Conservation (phyloP, 1,284 basidiomycete species). For the Trametes pubescens region DNA sequence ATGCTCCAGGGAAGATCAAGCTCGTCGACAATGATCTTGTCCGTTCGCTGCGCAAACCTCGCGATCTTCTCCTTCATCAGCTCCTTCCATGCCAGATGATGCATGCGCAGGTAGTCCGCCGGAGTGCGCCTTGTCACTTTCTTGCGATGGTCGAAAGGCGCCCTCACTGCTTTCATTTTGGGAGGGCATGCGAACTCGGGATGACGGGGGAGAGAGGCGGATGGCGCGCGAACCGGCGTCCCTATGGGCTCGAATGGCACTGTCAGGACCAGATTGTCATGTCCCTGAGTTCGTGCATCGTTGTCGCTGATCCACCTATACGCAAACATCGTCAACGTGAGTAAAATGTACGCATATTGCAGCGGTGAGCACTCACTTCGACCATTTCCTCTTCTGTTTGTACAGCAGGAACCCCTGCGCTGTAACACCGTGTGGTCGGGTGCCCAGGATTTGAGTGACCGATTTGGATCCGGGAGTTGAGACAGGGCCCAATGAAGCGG, state of each 20-base stretch:
- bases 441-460: no score
- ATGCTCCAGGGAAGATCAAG: background rate
- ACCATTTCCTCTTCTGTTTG: no score
- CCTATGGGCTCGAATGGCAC: background rate
- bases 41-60: background rate
- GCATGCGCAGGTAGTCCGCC: background rate
- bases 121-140: background rate
- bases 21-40: background rate
- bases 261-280: no score
- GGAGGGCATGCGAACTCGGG: background rate
- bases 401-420: no score
- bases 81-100: background rate
- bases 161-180: background rate
- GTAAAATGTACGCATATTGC: no score
- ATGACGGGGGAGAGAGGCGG: background rate
- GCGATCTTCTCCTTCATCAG: background rate
- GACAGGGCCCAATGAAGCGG: no score
- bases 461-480: no score
- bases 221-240: background rate
- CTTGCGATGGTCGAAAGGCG: background rate
- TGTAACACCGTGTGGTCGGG: no score
- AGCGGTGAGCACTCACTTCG: no score
- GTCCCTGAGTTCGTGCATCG: no score
- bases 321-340: no score
- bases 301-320: no score